phyloP scores from a whole-genome alignment of 2,329 filamentous ascomycete genomes.

The Hymenoscyphus infarciens region DNA sequence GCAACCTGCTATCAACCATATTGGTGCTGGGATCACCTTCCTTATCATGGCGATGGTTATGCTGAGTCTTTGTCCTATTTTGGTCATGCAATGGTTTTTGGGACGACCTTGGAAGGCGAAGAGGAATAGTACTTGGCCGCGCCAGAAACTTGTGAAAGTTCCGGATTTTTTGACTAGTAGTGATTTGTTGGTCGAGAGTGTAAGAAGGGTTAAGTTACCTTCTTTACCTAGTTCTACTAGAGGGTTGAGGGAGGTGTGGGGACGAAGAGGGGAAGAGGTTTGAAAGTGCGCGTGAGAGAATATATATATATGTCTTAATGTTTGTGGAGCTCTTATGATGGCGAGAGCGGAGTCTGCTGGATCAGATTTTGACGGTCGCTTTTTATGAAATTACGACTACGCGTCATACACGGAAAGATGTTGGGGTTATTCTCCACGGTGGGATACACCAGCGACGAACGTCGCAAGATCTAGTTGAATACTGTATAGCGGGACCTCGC shows the following conservation, averaged over 20 bases:
- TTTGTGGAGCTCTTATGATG: background rate
- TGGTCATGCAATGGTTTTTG: constrained; percentile 13
- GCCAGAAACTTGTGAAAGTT: constrained; percentile 8
- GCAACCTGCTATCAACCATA: constrained; percentile 19
- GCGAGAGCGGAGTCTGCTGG: background rate
- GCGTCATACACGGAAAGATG: background rate
- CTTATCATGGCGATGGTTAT: constrained; percentile 12
- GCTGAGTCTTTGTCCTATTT: constrained; percentile 11
- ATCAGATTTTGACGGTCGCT: background rate
- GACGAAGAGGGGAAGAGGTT: background rate
- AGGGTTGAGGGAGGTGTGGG: background rate
- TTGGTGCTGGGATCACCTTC: constrained; percentile 17
- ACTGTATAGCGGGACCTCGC: background rate
- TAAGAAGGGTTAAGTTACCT: constrained; percentile 1
- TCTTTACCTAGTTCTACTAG: background rate
- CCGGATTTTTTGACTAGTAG: background rate
- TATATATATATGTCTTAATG: background rate
- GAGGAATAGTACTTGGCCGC: constrained; percentile 12
- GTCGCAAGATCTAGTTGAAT: background rate
- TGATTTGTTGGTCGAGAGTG: background rate
- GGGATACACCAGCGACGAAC: background rate
- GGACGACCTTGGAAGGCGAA: constrained; percentile 14
- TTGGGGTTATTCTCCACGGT: background rate
- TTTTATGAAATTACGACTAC: background rate
- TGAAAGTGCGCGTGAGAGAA: background rate